Conservation (phyloP, 2,329 filamentous ascomycete genomes). For the Xylaria sp. region DNA sequence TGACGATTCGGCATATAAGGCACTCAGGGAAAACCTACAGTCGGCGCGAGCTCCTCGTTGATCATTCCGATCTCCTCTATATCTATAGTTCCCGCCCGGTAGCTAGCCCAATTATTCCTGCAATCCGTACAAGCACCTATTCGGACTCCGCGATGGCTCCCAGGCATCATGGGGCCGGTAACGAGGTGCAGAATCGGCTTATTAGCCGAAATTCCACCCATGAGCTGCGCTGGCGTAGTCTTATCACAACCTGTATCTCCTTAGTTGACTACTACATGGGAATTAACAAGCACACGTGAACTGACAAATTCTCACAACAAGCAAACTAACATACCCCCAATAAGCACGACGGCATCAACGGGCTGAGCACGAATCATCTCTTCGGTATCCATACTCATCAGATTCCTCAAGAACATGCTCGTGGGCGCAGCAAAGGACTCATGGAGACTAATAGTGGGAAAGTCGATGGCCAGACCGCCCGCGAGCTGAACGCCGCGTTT, state of each 20-base stretch:
- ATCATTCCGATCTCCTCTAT: slow-evolving; percentile 77
- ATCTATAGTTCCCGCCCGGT: slow-evolving; percentile 72
- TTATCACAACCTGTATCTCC: slow-evolving; percentile 72
- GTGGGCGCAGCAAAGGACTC: slow-evolving; percentile 77
- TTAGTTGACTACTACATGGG: slow-evolving; percentile 3
- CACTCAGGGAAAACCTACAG: slow-evolving; percentile 56
- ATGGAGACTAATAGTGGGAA: slow-evolving; percentile 78
- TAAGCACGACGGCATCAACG: slow-evolving; percentile 73
- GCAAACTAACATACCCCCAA: slow-evolving; percentile 64
- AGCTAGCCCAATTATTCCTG: slow-evolving; percentile 77
- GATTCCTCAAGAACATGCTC: slow-evolving; percentile 78
- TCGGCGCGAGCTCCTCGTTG: slow-evolving; percentile 79
- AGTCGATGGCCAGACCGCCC: slow-evolving; percentile 76
- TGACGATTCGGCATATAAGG: background rate
- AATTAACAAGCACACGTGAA: background rate
- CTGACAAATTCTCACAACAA: background rate
- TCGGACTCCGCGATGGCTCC: slow-evolving; percentile 70
- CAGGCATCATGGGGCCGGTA: slow-evolving; percentile 81
- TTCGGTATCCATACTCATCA: slow-evolving; percentile 85
- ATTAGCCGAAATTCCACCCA: slow-evolving; percentile 80
- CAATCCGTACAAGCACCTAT: slow-evolving; percentile 82
- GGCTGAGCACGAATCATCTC: slow-evolving; percentile 81
- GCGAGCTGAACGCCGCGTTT: slow-evolving; percentile 75
- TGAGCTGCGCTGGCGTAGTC: slow-evolving; percentile 77
- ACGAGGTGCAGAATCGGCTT: slow-evolving; percentile 76